phyloP scores from a whole-genome alignment of 108 stramenopile species.

The Fragilaria radians region DNA sequence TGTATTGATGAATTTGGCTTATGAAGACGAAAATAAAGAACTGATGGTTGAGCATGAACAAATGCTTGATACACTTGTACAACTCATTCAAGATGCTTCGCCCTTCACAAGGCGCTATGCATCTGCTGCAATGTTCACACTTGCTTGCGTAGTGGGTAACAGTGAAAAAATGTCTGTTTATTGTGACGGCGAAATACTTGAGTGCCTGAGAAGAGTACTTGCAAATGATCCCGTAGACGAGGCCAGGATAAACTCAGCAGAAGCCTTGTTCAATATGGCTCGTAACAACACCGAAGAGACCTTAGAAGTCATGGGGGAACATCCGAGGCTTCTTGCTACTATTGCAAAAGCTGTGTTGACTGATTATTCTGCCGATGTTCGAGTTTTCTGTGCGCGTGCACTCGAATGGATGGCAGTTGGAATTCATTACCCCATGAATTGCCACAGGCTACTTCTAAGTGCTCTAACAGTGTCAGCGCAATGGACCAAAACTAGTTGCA shows the following conservation, averaged over 20 bases:
- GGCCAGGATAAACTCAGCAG: constrained; percentile 44
- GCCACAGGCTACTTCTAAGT: constrained; percentile 36
- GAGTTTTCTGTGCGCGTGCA: constrained; percentile 46
- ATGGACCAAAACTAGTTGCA: constrained; percentile 44
- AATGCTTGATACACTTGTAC: constrained; percentile 32
- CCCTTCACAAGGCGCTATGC: constrained; percentile 42
- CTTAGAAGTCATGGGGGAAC: constrained; percentile 38
- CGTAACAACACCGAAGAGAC: constrained; percentile 38
- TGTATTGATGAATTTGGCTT: constrained; percentile 47
- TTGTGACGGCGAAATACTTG: constrained; percentile 39
- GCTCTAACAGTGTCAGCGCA: constrained; percentile 39
- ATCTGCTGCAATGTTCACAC: constrained; percentile 43
- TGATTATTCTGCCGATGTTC: constrained; percentile 26
- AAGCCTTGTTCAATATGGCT: constrained; percentile 49
- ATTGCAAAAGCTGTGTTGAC: constrained; percentile 23
- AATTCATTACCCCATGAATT: constrained; percentile 39
- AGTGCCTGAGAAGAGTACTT: constrained; percentile 26
- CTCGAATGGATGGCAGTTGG: constrained; percentile 40
- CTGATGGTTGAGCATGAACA: constrained; percentile 39
- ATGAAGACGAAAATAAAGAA: constrained; percentile 46
- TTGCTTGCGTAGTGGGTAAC: constrained; percentile 41
- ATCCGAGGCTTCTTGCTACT: constrained; percentile 31
- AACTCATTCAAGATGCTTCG: constrained; percentile 28
- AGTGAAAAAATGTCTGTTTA: constrained; percentile 33
- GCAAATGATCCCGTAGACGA: constrained; percentile 27